Evolutionary conservation across 495 filamentous ascomycete genomes (phyloP).

Genomic region (Friedmanniomyces simplex): DNA sequence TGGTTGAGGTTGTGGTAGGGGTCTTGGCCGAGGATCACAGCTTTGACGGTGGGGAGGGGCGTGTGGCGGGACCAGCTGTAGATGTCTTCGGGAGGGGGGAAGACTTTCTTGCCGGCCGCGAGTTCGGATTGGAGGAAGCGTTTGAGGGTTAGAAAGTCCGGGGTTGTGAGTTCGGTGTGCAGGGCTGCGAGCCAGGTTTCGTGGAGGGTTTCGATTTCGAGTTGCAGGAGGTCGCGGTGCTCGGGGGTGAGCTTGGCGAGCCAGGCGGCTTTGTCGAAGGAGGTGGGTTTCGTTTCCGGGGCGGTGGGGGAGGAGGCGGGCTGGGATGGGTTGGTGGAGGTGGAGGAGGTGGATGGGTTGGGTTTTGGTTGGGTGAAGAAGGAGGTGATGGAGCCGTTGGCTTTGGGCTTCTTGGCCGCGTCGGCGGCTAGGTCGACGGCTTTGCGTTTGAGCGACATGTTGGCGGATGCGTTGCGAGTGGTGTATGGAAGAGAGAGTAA

Average conservation of each 20-base stretch:
- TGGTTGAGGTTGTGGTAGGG: conserved; percentile 95
- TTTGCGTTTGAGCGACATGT: conserved; percentile 59
- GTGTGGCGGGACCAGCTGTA: conserved; percentile 95
- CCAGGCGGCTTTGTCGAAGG: conserved; percentile 86
- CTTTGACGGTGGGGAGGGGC: conserved; percentile 74
- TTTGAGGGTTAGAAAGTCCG: conserved; percentile 78
- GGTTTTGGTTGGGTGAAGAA: conserved; percentile 51
- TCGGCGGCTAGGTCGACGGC: conserved; percentile 39
- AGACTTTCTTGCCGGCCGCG: conserved; percentile 60
- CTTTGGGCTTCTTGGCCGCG: conserved; percentile 63
- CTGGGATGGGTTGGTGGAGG: conserved; percentile 30
- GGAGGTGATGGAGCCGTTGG: conserved; percentile 51
- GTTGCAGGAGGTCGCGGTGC: conserved; percentile 66
- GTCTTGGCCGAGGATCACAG: conserved; percentile 88
- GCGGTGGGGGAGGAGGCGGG: conserved; percentile 30
- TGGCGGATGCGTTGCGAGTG: background rate
- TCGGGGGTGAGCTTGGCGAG: conserved; percentile 64
- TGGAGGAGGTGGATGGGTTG: conserved; percentile 19
- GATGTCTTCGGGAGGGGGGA: conserved; percentile 78
- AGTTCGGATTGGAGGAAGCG: conserved; percentile 73
- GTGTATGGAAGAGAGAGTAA: background rate
- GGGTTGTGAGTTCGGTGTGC: conserved; percentile 66
- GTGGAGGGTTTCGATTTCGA: conserved; percentile 87
- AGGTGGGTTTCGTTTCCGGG: conserved; percentile 31
- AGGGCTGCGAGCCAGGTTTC: conserved; percentile 82